Conservation (phyloP, 768 basidiomycete genomes). For the Leccinum ochraceum region DNA sequence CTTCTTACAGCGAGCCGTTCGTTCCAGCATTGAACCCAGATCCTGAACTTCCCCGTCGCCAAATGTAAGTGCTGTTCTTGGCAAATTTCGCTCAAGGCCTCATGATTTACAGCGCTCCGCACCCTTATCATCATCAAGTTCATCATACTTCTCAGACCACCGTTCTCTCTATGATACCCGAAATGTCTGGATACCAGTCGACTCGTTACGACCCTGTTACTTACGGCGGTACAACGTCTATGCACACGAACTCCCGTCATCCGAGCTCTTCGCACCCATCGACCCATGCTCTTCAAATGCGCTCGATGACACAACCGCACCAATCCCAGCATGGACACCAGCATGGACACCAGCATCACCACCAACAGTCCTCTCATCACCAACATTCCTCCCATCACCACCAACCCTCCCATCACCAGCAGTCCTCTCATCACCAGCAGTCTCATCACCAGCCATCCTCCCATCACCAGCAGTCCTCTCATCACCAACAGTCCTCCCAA, state of each 20-base stretch:
- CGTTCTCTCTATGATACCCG: constrained; percentile 59
- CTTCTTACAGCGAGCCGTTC: constrained; percentile 44
- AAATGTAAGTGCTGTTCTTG: constrained; percentile 41
- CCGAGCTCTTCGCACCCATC: constrained; percentile 33
- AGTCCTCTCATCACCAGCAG: neutral
- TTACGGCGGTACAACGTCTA: constrained; percentile 39
- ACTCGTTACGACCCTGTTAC: constrained; percentile 51
- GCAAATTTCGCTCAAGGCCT: constrained; percentile 9
- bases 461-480: neutral
- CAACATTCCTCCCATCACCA: constrained; percentile 11
- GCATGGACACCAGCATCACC: neutral
- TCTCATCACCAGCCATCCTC: constrained; percentile 25
- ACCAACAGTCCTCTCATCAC: constrained; percentile 15
- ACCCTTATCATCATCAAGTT: constrained; percentile 48
- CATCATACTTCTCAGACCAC: constrained; percentile 44
- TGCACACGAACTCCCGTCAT: constrained; percentile 42
- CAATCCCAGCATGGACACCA: constrained; percentile 18
- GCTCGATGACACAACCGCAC: constrained; percentile 50
- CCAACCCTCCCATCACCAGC: constrained; percentile 20
- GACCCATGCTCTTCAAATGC: constrained; percentile 43
- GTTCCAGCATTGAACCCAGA: constrained; percentile 45
- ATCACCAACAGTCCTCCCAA: constrained; percentile 25
- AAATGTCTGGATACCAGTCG: constrained; percentile 52
- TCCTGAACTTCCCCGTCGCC: constrained; percentile 45
- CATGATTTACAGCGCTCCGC: constrained; percentile 38